These are phyloP conservation scores for Psilocybe cyanescens DNA, from an alignment of 768 basidiomycete genomes.

Conservation along the genomic window DNA sequence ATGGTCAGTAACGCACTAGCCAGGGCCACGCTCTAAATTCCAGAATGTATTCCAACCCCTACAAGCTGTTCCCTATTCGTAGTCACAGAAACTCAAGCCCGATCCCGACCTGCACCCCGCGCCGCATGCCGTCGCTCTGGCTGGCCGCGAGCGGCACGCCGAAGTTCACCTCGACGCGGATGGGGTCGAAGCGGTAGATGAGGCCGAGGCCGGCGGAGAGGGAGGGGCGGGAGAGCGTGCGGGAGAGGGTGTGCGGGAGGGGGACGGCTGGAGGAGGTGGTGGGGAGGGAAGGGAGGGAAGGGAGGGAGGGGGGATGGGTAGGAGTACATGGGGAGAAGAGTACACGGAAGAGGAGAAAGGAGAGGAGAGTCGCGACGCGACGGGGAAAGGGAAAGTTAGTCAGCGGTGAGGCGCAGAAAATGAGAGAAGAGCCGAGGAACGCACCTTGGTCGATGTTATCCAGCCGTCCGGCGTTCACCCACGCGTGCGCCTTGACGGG, in stretches of 20 bases:
- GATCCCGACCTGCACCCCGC: slow-evolving; percentile 81
- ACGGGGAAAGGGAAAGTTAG: too few species aligned
- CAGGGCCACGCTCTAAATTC: too few species aligned
- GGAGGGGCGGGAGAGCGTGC: slow-evolving; percentile 48
- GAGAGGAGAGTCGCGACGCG: too few species aligned
- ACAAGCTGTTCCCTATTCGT: too few species aligned
- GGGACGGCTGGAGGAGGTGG: slow-evolving; percentile 17
- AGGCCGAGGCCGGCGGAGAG: slow-evolving; percentile 83
- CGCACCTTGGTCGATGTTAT: slow-evolving; percentile 45
- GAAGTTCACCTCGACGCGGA: slow-evolving; percentile 88
- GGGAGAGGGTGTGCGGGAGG: slow-evolving; percentile 29
- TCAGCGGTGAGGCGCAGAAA: too few species aligned
- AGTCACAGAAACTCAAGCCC: slow-evolving; percentile 74
- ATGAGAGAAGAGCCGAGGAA: neutral
- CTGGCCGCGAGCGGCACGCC: slow-evolving; percentile 79
- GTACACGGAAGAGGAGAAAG: too few species aligned
- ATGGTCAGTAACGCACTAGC: too few species aligned
- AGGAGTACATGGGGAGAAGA: too few species aligned
- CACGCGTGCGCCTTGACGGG: slow-evolving; percentile 82
- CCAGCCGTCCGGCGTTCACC: slow-evolving; percentile 81
- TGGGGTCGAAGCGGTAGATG: slow-evolving; percentile 81
- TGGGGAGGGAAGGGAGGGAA: slow-evolving; percentile 5
- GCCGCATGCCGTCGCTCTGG: slow-evolving; percentile 65
- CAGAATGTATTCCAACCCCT: too few species aligned
- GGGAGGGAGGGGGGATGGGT: neutral